phyloP scores from a whole-genome alignment of 2,329 filamentous ascomycete genomes.

The Trichophyton rubrum region DNA sequence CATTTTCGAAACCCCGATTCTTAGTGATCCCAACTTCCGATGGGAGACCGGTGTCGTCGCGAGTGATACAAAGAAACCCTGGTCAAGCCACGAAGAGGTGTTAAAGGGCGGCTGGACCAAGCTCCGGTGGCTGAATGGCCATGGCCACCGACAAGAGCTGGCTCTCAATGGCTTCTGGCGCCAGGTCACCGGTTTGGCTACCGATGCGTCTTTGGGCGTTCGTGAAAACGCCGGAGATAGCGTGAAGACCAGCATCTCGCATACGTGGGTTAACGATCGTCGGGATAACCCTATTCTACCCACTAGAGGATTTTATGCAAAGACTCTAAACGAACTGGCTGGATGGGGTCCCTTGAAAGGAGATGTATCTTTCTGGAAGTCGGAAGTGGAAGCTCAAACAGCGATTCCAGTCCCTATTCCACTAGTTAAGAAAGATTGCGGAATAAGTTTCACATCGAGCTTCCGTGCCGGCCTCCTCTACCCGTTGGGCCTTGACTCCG shows the following conservation, averaged over 20 bases:
- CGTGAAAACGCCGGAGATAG: slow-evolving; percentile 78
- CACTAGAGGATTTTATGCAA: slow-evolving; percentile 66
- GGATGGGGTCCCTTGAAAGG: slow-evolving; percentile 72
- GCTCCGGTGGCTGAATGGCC: slow-evolving; percentile 56
- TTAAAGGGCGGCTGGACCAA: slow-evolving; percentile 66
- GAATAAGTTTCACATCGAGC: slow-evolving; percentile 70
- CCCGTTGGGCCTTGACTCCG: slow-evolving; percentile 55
- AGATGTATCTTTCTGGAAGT: slow-evolving; percentile 88
- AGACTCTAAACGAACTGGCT: slow-evolving; percentile 69
- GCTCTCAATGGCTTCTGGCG: slow-evolving; percentile 76
- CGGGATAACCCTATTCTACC: slow-evolving; percentile 79
- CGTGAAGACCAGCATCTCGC: slow-evolving; percentile 74
- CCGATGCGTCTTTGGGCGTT: slow-evolving; percentile 66
- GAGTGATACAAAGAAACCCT: slow-evolving; percentile 76
- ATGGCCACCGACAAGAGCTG: slow-evolving; percentile 60
- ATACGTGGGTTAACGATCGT: slow-evolving; percentile 67
- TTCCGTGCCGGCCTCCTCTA: slow-evolving; percentile 72
- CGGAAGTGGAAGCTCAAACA: slow-evolving; percentile 69
- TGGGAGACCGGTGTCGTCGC: slow-evolving; percentile 68
- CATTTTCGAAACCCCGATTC: slow-evolving; percentile 67
- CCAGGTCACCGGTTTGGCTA: slow-evolving; percentile 67
- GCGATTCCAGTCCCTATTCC: slow-evolving; percentile 63
- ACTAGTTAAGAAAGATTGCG: slow-evolving; percentile 54
- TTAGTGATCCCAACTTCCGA: slow-evolving; percentile 70
- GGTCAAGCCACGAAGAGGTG: slow-evolving; percentile 88